Evolutionary conservation across 768 basidiomycete species (phyloP).

Genomic region (Gloeopeniophorella convolvens): DNA sequence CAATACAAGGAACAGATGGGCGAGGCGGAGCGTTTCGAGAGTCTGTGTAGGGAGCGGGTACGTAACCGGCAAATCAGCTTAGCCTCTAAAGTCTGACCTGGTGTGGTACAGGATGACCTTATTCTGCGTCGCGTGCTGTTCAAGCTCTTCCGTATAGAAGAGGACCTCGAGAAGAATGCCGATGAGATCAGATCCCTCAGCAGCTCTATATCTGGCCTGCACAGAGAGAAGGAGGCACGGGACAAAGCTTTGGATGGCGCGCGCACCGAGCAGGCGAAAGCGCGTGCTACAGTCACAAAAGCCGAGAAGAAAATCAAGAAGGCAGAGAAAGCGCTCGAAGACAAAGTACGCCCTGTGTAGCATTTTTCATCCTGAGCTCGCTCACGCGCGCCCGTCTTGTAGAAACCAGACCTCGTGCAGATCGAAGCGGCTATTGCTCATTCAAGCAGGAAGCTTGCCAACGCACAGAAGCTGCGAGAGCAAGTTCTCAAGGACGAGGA

Average conservation of each 20-base stretch:
- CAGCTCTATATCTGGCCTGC: constrained; percentile 58
- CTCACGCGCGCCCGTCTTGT: neutral
- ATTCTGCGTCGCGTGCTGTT: constrained; percentile 79
- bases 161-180: constrained; percentile 68
- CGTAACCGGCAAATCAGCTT: constrained; percentile 23
- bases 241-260: constrained; percentile 70
- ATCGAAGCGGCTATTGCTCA: constrained; percentile 87
- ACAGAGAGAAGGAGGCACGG: constrained; percentile 61
- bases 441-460: constrained; percentile 68
- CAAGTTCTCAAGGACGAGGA: constrained; percentile 57
- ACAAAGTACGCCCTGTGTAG: constrained; percentile 53
- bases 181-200: constrained; percentile 67
- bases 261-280: constrained; percentile 73
- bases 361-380: neutral
- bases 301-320: constrained; percentile 87
- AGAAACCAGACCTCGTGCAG: constrained; percentile 82
- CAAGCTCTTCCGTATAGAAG: constrained; percentile 86
- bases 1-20: constrained; percentile 96
- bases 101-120: constrained; percentile 57
- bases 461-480: constrained; percentile 55
- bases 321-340: constrained; percentile 83
- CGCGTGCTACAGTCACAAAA: constrained; percentile 67
- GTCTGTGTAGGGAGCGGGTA: constrained; percentile 67
- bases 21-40: constrained; percentile 85
- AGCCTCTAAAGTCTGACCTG: neutral